Base-by-base conservation (phyloP, 2,329 filamentous ascomycete genomes). In the Aureobasidium sp. region DNA sequence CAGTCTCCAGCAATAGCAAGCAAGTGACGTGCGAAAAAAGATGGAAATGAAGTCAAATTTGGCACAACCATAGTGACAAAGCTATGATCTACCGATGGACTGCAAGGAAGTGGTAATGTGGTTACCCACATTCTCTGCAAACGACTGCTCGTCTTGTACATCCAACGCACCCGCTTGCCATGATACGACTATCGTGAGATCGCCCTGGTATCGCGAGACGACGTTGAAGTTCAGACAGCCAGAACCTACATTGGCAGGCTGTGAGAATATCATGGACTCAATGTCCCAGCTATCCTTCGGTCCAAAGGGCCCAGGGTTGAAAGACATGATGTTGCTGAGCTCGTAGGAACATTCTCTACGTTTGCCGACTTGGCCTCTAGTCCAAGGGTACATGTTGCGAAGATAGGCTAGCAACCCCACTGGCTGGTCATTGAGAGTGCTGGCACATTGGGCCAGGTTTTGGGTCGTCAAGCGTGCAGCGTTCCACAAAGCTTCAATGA, bases 141-240 rank as follows among this genome's bases (percentile, higher is more conserved):
- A 72, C 0, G 2, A 63, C 25, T 72, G 69, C 37, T 74, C 74
- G 17, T 72, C 67, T 6, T 68, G 55, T 1, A 79, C 57, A 5
- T 70, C 77, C 61, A 80, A 67, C 47, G 75, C 75, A 0, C 77
- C 77, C 22, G 65, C 64, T 64, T 77, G 75, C 79, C 79, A 81
- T 7, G 72, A 77, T 14, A 76, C 65, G 1, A 72, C 71, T 45
- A 77, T 69, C 5, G 72, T 68, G 68, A 81, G 64, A 45, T 68
- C 69, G 0, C 77, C 77, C 0, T 69, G 71, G 48, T 76, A 74
- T 20, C 73, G 70, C 63, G 74, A 77, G 0, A 76, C 72, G 1
- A 79, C 55, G 64, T 76, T 79, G 64, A 81, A 75, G 34, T 68
- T 70, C 37, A 81, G 64, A 6, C 76, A 72, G 5, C 70, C 65